Percentiles rank a stretch among this genome's conserved stretches.
Conservation (phyloP, 108 stramenopile species). For the Thalassiosira profunda region DNA sequence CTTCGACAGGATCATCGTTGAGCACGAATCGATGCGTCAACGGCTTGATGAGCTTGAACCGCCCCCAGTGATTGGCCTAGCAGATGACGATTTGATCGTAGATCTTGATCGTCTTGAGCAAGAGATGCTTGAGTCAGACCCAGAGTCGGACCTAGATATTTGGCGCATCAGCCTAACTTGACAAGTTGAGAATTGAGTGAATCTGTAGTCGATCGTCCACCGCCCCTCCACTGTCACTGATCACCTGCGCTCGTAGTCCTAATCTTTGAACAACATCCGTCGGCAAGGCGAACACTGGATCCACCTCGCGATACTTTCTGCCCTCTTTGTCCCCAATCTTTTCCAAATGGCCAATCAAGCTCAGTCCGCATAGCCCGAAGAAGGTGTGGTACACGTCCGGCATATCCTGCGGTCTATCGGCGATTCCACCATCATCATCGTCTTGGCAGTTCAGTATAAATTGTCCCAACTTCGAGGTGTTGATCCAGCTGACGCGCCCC, state of each 20-base stretch:
- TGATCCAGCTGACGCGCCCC: slow-evolving; percentile 94
- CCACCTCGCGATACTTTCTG: slow-evolving; percentile 65
- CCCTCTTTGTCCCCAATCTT: slow-evolving; percentile 22
- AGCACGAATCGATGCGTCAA: too few species aligned
- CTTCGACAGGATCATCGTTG: too few species aligned
- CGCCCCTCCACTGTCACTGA: slow-evolving; percentile 21
- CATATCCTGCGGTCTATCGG: slow-evolving; percentile 96
- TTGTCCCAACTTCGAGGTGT: slow-evolving; percentile 67
- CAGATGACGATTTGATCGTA: too few species aligned
- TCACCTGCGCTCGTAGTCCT: slow-evolving; percentile 67
- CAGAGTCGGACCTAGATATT: too few species aligned
- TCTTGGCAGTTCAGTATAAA: slow-evolving; percentile 98
- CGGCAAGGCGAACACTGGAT: slow-evolving; percentile 92
- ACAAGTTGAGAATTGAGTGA: slow-evolving; percentile 14
- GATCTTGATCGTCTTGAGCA: too few species aligned
- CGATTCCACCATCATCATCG: slow-evolving; percentile 97
- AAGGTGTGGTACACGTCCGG: slow-evolving; percentile 99
- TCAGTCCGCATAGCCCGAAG: slow-evolving; percentile 95
- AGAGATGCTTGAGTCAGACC: too few species aligned
- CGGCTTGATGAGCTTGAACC: too few species aligned
- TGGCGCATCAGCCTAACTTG: too few species aligned
- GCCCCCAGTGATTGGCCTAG: too few species aligned
- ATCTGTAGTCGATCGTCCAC: slow-evolving; percentile 49
- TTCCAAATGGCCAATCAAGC: slow-evolving; percentile 83
- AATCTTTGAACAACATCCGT: slow-evolving; percentile 70